Evolutionary conservation across 305 asterid species (phyloP).

Genomic region (Euphrasia arctica): DNA sequence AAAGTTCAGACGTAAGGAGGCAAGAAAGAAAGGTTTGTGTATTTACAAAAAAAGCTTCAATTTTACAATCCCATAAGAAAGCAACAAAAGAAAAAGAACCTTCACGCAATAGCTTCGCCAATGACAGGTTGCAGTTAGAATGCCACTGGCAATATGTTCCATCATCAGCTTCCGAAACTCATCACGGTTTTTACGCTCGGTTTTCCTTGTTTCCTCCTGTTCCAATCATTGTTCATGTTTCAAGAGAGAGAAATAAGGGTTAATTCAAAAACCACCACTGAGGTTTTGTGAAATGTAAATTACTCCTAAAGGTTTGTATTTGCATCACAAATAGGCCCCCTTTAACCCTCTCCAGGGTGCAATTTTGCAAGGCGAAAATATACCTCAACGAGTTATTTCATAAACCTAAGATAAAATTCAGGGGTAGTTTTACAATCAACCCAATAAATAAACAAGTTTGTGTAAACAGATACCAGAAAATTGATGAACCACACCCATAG

Average conservation of each 20-base stretch:
- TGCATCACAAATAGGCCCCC: too few species aligned
- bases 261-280: not conserved
- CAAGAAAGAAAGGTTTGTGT: not conserved
- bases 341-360: not conserved
- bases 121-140: constrained; percentile 56
- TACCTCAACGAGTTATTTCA: not conserved
- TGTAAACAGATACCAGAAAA: not conserved
- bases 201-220: constrained; percentile 85
- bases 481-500: not conserved
- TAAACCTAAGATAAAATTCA: too few species aligned
- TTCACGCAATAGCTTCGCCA: constrained; percentile 91
- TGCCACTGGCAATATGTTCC: constrained; percentile 75
- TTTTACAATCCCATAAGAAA: constrained; percentile 9
- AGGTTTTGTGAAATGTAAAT: not conserved
- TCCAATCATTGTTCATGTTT: constrained; percentile 23
- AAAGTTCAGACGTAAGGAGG: constrained; percentile 23
- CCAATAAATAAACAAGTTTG: not conserved
- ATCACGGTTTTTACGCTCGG: constrained; percentile 91
- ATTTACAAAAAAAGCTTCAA: not conserved
- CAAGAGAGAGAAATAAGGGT: not conserved
- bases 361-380: not conserved
- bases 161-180: constrained; percentile 96
- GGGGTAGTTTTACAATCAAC: not conserved
- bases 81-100: constrained; percentile 41
- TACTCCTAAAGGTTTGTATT: too few species aligned